A percentile compares a stretch with the other conserved stretches of the same genome.
These are phyloP conservation scores for Thermothielavioides terrestris DNA, from an alignment of 495 filamentous ascomycete genomes.

Conservation along the genomic window DNA sequence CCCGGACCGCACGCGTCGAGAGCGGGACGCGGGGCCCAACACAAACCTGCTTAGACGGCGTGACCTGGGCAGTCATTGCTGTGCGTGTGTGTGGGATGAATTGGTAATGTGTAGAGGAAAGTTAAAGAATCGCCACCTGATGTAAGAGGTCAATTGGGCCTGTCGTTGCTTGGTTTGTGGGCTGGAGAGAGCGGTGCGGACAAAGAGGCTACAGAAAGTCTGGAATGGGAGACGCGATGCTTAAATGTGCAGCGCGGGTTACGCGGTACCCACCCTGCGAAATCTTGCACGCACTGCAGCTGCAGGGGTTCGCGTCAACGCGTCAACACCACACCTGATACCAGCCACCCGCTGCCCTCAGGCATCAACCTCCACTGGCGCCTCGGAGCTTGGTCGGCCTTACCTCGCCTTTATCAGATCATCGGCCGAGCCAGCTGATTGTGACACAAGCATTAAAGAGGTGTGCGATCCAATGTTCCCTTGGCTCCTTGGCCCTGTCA, in stretches of 20 bases:
- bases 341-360: too few species aligned
- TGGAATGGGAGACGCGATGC: conserved; percentile 9
- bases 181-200: conserved; percentile 5
- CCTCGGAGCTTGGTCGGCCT: not conserved
- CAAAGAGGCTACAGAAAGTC: conserved; percentile 6
- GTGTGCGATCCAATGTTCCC: not conserved
- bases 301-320: conserved; percentile 18
- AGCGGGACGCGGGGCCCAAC: conserved; percentile 9
- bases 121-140: not conserved
- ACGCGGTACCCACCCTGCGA: conserved; percentile 13
- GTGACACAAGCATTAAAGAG: not conserved
- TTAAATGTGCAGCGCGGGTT: conserved; percentile 28
- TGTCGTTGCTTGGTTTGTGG: not conserved
- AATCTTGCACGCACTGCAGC: too few species aligned
- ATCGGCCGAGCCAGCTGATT: conserved; percentile 3
- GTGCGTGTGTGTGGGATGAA: conserved; percentile 22
- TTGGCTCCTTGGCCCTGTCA: not conserved
- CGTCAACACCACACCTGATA: too few species aligned
- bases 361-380: not conserved
- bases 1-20: conserved; percentile 10
- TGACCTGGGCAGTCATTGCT: conserved; percentile 66
- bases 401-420: conserved; percentile 14
- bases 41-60: conserved; percentile 77
- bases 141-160: conserved; percentile 4
- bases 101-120: not conserved